Evolutionary conservation across 768 basidiomycete genomes (phyloP).

Genomic region (Phaffia australis): DNA sequence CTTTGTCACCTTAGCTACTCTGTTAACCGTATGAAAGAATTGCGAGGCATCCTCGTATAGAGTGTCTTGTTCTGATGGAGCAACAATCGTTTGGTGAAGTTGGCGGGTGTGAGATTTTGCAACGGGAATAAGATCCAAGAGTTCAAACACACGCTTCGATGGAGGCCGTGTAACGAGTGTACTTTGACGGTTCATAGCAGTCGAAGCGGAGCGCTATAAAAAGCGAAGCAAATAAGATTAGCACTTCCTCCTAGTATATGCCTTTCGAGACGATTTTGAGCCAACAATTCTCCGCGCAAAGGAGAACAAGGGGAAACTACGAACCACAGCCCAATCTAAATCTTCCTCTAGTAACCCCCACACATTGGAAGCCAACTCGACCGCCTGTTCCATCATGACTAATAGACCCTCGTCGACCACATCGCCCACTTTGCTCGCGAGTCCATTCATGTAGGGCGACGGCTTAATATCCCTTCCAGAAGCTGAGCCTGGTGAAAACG

Average conservation of each 20-base stretch:
- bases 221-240: background rate
- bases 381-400: conserved; percentile 63
- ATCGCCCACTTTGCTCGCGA: too few species aligned
- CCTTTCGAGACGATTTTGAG: too few species aligned
- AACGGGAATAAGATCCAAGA: conserved; percentile 1
- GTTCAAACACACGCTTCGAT: conserved; percentile 1
- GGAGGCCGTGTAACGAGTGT: background rate
- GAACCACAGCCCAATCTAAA: conserved; percentile 34
- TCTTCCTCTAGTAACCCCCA: conserved; percentile 73
- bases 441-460: too few species aligned
- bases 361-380: conserved; percentile 65
- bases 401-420: conserved; percentile 69
- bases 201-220: too few species aligned
- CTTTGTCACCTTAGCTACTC: conserved; percentile 6
- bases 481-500: too few species aligned
- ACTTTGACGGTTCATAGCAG: background rate
- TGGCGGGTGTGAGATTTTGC: conserved; percentile 8
- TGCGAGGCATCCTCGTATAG: conserved; percentile 4
- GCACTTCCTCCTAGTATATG: too few species aligned
- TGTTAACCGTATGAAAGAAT: conserved; percentile 20
- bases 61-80: conserved; percentile 1
- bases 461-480: too few species aligned
- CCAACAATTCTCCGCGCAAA: too few species aligned
- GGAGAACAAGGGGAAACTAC: background rate
- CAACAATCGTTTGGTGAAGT: conserved; percentile 7